These are phyloP conservation scores for Diaporthe sp. DNA, from an alignment of 2,329 filamentous ascomycete species.

Conservation along the genomic window DNA sequence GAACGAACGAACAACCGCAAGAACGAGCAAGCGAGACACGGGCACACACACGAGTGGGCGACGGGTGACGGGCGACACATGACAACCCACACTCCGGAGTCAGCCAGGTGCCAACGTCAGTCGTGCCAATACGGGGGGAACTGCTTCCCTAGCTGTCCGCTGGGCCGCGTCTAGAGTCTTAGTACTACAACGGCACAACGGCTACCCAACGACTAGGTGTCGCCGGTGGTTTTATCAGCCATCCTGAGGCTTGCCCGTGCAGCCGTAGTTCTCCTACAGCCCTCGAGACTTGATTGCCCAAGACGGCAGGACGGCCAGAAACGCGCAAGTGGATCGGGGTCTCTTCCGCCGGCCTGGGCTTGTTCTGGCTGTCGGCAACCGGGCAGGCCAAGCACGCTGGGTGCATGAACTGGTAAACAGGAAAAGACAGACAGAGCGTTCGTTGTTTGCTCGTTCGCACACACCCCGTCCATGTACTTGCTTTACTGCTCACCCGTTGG, in stretches of 20 bases:
- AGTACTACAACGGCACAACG: conserved; percentile 33
- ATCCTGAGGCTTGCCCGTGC: conserved; percentile 28
- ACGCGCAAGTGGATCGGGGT: conserved; percentile 30
- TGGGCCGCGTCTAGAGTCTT: conserved; percentile 28
- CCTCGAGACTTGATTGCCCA: conserved; percentile 7
- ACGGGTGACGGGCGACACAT: conserved; percentile 15
- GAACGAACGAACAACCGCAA: not conserved
- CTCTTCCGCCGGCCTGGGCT: conserved; percentile 16
- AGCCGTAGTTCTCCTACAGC: conserved; percentile 8
- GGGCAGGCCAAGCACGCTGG: conserved; percentile 20
- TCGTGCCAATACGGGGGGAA: conserved; percentile 18
- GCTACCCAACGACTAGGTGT: conserved; percentile 23
- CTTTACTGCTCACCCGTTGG: not conserved
- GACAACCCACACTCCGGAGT: not conserved
- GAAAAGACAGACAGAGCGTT: conserved; percentile 11
- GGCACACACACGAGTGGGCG: not conserved
- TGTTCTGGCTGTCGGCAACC: conserved; percentile 24
- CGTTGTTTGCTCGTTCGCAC: conserved; percentile 8
- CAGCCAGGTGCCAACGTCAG: conserved; percentile 31
- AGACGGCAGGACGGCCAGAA: conserved; percentile 30
- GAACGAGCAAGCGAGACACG: conserved; percentile 5
- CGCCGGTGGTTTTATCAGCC: conserved; percentile 23
- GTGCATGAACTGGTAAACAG: conserved; percentile 29
- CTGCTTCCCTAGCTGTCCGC: conserved; percentile 16
- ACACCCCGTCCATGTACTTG: not conserved